These are phyloP conservation scores for Lyophyllum atratum DNA, from an alignment of 768 basidiomycete genomes.

Conservation along the genomic window DNA sequence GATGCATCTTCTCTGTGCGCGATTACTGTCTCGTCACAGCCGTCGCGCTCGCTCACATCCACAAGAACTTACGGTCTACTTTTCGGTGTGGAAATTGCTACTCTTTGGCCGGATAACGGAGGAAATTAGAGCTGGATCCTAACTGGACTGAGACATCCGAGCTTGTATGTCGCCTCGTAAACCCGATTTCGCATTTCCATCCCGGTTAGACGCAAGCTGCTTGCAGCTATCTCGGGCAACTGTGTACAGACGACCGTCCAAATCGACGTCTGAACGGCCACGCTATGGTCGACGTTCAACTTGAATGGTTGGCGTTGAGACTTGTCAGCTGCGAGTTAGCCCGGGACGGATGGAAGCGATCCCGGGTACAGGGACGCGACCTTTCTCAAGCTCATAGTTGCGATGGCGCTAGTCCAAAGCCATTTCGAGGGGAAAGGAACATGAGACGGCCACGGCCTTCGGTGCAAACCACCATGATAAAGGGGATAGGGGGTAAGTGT, in stretches of 20 bases:
- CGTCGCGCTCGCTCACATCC: constrained; percentile 73
- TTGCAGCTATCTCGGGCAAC: constrained; percentile 88
- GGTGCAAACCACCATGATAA: too few species aligned
- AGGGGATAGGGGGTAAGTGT: too few species aligned
- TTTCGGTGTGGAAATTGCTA: constrained; percentile 69
- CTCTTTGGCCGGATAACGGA: constrained; percentile 73
- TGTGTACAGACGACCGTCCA: constrained; percentile 93
- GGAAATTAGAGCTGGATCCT: constrained; percentile 85
- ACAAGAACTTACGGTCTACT: constrained; percentile 84
- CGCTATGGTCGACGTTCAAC: too few species aligned
- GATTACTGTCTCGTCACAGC: constrained; percentile 77
- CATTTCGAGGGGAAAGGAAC: too few species aligned
- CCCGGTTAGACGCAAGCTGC: constrained; percentile 77
- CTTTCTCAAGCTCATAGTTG: too few species aligned
- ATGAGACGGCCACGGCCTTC: too few species aligned
- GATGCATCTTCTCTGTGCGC: constrained; percentile 85
- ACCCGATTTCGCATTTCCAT: background rate
- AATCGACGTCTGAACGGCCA: too few species aligned
- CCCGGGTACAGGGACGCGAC: too few species aligned
- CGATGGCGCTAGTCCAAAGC: too few species aligned
- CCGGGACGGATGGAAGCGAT: too few species aligned
- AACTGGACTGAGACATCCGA: constrained; percentile 82
- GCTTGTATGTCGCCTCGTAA: constrained; percentile 50
- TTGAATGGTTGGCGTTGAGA: too few species aligned
- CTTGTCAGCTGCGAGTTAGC: too few species aligned